Conservation (phyloP, 2,329 filamentous ascomycete genomes). For the Pseudogymnoascus verrucosus region DNA sequence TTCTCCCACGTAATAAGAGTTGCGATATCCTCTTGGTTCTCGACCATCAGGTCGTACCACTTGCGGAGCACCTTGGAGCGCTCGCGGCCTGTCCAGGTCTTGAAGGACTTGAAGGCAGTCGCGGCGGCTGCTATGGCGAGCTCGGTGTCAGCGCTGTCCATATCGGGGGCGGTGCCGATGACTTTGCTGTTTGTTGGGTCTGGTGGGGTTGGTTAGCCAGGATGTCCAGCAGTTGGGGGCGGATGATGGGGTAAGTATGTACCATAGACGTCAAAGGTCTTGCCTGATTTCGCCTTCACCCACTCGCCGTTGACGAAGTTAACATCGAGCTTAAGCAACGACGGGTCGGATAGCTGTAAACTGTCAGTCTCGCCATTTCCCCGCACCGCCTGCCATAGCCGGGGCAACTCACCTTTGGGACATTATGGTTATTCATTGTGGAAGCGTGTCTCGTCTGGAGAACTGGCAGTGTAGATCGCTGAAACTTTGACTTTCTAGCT, state of each 20-base stretch:
- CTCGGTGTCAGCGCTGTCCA: slow-evolving; percentile 68
- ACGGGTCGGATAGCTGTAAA: slow-evolving; percentile 63
- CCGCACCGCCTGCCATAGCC: neutral
- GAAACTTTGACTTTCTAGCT: slow-evolving; percentile 4
- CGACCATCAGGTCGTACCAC: slow-evolving; percentile 75
- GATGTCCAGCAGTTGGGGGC: neutral
- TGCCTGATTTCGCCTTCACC: slow-evolving; percentile 74
- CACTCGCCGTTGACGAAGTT: slow-evolving; percentile 89
- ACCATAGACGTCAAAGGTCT: slow-evolving; percentile 85
- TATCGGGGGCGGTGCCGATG: slow-evolving; percentile 81
- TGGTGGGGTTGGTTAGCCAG: slow-evolving; percentile 24
- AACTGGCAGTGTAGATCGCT: slow-evolving; percentile 9
- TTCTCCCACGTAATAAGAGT: slow-evolving; percentile 85
- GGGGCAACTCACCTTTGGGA: slow-evolving; percentile 9
- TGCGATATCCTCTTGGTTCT: slow-evolving; percentile 72
- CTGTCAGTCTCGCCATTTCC: neutral
- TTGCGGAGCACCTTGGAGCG: slow-evolving; percentile 65
- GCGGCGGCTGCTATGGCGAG: slow-evolving; percentile 77
- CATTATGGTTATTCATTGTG: slow-evolving; percentile 11
- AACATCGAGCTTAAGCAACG: slow-evolving; percentile 74
- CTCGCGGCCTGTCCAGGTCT: slow-evolving; percentile 64
- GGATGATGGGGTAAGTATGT: slow-evolving; percentile 17
- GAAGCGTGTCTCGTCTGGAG: slow-evolving; percentile 9
- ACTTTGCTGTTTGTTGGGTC: slow-evolving; percentile 77
- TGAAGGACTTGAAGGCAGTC: slow-evolving; percentile 64